These are phyloP conservation scores for Cordyceps tenuipes DNA, from an alignment of 2,329 filamentous ascomycete genomes.

Conservation along the genomic window DNA sequence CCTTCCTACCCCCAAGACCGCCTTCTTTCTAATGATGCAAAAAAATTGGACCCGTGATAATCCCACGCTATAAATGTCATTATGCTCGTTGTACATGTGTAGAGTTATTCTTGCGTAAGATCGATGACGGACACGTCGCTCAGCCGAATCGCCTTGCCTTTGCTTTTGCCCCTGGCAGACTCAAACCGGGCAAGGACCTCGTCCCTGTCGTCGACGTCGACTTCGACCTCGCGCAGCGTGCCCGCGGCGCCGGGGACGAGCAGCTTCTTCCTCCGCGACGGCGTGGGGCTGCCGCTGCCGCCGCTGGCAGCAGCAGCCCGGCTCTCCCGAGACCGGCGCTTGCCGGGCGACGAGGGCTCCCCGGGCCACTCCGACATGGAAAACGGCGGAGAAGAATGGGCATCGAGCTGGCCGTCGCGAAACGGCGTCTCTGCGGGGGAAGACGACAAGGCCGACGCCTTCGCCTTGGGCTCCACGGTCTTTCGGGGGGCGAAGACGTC, in stretches of 20 bases:
- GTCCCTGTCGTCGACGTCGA: neutral
- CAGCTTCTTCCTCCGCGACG: slow-evolving; percentile 8
- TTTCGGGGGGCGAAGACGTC: slow-evolving; percentile 20
- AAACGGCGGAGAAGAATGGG: neutral
- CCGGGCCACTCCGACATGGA: neutral
- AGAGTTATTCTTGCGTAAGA: slow-evolving; percentile 20
- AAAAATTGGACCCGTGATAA: neutral
- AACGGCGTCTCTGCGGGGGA: neutral
- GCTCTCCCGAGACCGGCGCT: slow-evolving; percentile 6
- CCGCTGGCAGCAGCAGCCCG: neutral
- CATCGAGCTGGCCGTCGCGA: neutral
- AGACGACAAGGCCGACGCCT: neutral
- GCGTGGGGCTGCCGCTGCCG: slow-evolving; percentile 3
- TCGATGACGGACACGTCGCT: slow-evolving; percentile 28
- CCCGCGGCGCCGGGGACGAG: slow-evolving; percentile 3
- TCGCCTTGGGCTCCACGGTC: neutral
- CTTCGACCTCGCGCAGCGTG: slow-evolving; percentile 7
- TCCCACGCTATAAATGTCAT: neutral
- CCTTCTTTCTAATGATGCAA: neutral
- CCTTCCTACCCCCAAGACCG: neutral
- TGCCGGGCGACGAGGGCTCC: slow-evolving; percentile 5
- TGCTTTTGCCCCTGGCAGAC: neutral
- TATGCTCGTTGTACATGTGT: neutral
- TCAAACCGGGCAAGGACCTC: neutral
- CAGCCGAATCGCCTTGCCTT: slow-evolving; percentile 17